Percentiles rank a stretch among this genome's conserved stretches.
phyloP scores from a whole-genome alignment of 2,329 filamentous ascomycete genomes.

The Xylaria sp. region DNA sequence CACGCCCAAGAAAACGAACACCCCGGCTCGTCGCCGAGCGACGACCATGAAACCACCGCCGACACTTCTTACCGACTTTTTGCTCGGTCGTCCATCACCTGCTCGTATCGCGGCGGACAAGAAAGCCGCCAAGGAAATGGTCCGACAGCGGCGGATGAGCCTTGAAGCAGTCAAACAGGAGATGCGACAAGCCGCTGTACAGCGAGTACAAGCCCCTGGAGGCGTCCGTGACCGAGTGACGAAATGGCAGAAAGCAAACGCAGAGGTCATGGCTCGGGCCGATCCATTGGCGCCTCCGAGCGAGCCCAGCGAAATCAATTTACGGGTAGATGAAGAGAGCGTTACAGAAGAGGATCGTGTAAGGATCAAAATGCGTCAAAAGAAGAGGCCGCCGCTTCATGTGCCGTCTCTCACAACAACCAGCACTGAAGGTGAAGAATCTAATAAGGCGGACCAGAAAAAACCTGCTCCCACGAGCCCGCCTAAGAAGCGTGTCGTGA shows the following conservation, averaged over 20 bases:
- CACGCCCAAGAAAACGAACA: slow-evolving; percentile 31
- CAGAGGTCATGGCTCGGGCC: slow-evolving; percentile 62
- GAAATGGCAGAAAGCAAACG: slow-evolving; percentile 83
- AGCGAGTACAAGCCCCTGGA: slow-evolving; percentile 65
- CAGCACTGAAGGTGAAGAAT: slow-evolving; percentile 37
- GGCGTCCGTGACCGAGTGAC: slow-evolving; percentile 80
- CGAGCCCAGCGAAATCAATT: slow-evolving; percentile 66
- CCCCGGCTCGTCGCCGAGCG: slow-evolving; percentile 36
- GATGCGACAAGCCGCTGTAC: slow-evolving; percentile 64
- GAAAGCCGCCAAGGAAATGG: slow-evolving; percentile 43
- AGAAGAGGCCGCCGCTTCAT: slow-evolving; percentile 46
- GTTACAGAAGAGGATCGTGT: slow-evolving; percentile 67
- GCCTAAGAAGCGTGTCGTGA: slow-evolving; percentile 90
- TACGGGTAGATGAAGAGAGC: slow-evolving; percentile 63
- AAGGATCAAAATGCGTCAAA: slow-evolving; percentile 60
- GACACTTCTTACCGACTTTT: slow-evolving; percentile 41
- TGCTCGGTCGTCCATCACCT: slow-evolving; percentile 48
- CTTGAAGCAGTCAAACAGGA: slow-evolving; percentile 64
- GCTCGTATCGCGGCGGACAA: slow-evolving; percentile 58
- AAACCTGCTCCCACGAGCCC: slow-evolving; percentile 59
- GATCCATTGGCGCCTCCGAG: slow-evolving; percentile 59
- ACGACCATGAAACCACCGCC: slow-evolving; percentile 38
- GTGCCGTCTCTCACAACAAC: slow-evolving; percentile 38
- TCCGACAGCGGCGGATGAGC: slow-evolving; percentile 59
- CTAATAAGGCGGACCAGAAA: slow-evolving; percentile 43